These are phyloP conservation scores for Schizothecium vesticola DNA, from an alignment of 495 filamentous ascomycete species.

Conservation along the genomic window DNA sequence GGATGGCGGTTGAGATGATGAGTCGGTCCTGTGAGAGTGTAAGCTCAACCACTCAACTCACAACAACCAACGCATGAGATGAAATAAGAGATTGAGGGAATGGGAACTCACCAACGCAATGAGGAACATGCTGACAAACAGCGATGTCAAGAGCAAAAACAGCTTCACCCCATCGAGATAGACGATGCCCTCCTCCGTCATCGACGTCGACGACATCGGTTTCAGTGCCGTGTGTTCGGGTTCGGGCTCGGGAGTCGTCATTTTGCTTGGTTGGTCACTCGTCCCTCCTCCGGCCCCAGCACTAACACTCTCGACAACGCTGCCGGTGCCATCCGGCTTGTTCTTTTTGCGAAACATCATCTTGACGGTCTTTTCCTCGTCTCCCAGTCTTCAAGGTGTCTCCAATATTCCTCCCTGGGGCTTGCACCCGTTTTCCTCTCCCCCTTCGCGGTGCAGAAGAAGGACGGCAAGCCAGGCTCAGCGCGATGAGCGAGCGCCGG, in stretches of 20 bases:
- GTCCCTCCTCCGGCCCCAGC: background rate
- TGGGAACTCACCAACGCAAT: conserved; percentile 25
- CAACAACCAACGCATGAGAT: too few relatives aligned
- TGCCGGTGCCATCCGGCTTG: background rate
- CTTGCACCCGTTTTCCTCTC: background rate
- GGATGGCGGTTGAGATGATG: conserved; percentile 46
- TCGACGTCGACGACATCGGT: conserved; percentile 7
- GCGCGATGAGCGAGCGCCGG: background rate
- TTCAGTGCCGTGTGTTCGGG: conserved; percentile 7
- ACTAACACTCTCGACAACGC: background rate
- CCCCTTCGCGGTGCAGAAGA: background rate
- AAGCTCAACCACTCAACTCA: background rate
- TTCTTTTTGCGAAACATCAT: background rate
- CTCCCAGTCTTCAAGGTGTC: background rate
- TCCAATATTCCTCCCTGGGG: background rate
- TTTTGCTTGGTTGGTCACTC: background rate
- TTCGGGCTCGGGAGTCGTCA: background rate
- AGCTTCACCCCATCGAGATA: conserved; percentile 29
- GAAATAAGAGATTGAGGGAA: background rate
- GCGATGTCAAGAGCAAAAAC: conserved; percentile 25
- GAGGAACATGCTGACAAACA: conserved; percentile 32
- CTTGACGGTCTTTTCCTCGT: background rate
- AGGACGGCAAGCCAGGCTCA: background rate
- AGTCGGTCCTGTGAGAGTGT: conserved; percentile 28
- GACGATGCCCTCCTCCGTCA: conserved; percentile 18